These are phyloP conservation scores for Baorangia bicolor DNA, from an alignment of 768 basidiomycete species.

Conservation along the genomic window DNA sequence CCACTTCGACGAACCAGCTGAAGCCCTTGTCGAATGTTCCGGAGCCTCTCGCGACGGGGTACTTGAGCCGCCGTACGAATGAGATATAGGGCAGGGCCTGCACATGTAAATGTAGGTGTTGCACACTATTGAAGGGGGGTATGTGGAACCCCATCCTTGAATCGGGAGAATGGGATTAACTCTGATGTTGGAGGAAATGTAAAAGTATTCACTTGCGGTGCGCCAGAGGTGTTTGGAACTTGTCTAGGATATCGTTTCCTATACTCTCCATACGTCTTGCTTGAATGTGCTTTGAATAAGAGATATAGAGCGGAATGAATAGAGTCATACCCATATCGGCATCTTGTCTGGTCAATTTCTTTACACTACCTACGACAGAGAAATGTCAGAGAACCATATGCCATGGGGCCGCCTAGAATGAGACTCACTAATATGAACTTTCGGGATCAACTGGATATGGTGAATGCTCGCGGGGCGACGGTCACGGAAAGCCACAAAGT, in stretches of 20 bases:
- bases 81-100: slow-evolving; percentile 66
- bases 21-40: slow-evolving; percentile 56
- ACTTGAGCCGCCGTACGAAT: slow-evolving; percentile 40
- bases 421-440: slow-evolving; percentile 47
- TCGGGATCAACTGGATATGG: slow-evolving; percentile 54
- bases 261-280: slow-evolving; percentile 49
- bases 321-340: slow-evolving; percentile 46
- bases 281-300: slow-evolving; percentile 29
- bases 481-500: slow-evolving; percentile 54
- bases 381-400: neutral
- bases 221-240: slow-evolving; percentile 38
- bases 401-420: neutral
- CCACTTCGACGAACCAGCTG: slow-evolving; percentile 69
- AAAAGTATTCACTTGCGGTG: slow-evolving; percentile 45
- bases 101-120: slow-evolving; percentile 75
- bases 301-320: slow-evolving; percentile 8
- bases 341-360: slow-evolving; percentile 43
- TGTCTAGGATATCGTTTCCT: slow-evolving; percentile 53
- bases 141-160: slow-evolving; percentile 79
- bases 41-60: slow-evolving; percentile 43
- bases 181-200: neutral
- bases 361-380: slow-evolving; percentile 50
- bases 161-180: neutral
- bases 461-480: slow-evolving; percentile 46
- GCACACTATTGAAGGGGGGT: slow-evolving; percentile 70